Evolutionary conservation across 164 flowering plant species (phyloP).

Genomic region (Magnolia kwangsiensis): DNA sequence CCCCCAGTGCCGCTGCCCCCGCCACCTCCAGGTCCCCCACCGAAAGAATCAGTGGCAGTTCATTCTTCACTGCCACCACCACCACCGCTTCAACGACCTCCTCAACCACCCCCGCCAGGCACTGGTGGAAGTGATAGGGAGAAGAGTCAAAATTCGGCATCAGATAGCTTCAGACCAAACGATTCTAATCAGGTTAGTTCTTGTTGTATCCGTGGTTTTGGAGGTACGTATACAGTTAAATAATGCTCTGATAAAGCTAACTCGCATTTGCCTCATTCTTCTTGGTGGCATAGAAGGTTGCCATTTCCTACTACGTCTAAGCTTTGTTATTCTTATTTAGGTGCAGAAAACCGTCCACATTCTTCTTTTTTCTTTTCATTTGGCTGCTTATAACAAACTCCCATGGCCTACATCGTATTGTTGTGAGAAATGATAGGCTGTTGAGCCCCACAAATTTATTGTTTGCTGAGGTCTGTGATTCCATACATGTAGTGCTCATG

Average conservation of each 20-base stretch:
- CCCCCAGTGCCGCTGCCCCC: slow-evolving; percentile 79
- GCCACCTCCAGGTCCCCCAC: slow-evolving; percentile 78
- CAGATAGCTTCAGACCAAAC: slow-evolving; percentile 36
- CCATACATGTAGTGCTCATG: not conserved
- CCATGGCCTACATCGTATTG: not conserved
- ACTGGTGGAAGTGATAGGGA: slow-evolving; percentile 39
- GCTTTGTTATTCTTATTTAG: not conserved
- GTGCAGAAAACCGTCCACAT: not conserved
- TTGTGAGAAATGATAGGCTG: not conserved
- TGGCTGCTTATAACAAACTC: not conserved
- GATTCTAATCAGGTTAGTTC: slow-evolving; percentile 42
- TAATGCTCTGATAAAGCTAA: not conserved
- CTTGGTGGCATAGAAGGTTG: not conserved
- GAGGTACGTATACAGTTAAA: not conserved
- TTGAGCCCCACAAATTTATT: not conserved
- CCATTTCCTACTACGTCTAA: not conserved
- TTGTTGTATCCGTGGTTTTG: not conserved
- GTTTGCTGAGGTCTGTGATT: not conserved
- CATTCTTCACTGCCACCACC: slow-evolving; percentile 49
- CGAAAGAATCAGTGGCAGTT: slow-evolving; percentile 46
- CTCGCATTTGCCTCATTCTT: not conserved
- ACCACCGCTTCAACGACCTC: slow-evolving; percentile 43
- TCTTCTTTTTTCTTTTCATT: no score
- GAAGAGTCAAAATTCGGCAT: slow-evolving; percentile 26
- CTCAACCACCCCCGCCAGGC: slow-evolving; percentile 79